Base-by-base conservation (phyloP, 495 filamentous ascomycete species). In the Hypoxylon rickii region DNA sequence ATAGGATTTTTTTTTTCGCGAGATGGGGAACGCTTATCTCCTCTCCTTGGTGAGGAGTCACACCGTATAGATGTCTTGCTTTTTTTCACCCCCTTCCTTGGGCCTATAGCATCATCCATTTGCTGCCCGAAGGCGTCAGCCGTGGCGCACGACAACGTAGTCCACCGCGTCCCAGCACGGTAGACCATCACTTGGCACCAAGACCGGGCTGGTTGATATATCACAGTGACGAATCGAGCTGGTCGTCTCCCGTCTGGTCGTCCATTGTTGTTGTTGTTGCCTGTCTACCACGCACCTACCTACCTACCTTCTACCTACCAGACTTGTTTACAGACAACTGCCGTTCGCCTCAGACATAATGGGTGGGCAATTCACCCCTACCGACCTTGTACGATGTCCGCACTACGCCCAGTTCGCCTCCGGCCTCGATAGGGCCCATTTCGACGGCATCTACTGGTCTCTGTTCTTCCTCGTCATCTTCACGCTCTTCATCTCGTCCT, bases 371-470 rank as follows among this genome's bases (percentile, higher is more conserved):
- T 71, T 67, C 26, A 42, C 50, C 17, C 32, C 57, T 2, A 44
- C 62, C 56, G 70, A 74, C 29, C 66, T 64, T 4, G 51, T 33
- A 29, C 61, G 62, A 41, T 81, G 78, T 49, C 36, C 44, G 13
- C 67, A 77, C 57, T 79, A 81, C 47, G 77, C 78, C 8, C 63
- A 64, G 38, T 78, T 79, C 53, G 70, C 75, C 11, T 48, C 70
- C 2, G 54, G 70, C 39, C 64, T 81, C 8, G 59, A 61, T 31
- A 65, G 76, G 41, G 15, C 21, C 21, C 61, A 73, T n/a, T 76
- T 77, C 33, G 73, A 78, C 46, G 58, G 63, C 16, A 69, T 78
- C 34, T 81, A 78, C 63, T 79, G 76, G 77, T 36, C 69, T 11
- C 64, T 79, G 1, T 81, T 79, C 42, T 53, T 67, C 15, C 16